Evolutionary conservation across 768 basidiomycete species (phyloP).

Genomic region (Austroboletus festivus): DNA sequence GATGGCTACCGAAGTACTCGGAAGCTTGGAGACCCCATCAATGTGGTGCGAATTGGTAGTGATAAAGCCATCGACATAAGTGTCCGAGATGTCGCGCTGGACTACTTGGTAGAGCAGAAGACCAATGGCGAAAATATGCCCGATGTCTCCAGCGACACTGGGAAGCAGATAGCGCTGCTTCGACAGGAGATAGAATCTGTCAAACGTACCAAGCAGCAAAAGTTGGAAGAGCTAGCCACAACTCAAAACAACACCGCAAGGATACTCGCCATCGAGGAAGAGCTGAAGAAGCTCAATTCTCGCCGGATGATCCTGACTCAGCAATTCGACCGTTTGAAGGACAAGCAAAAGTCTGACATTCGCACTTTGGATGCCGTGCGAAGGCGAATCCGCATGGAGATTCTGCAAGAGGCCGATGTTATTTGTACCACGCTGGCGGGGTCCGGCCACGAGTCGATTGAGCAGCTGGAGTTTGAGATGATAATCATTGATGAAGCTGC

Average conservation of each 20-base stretch:
- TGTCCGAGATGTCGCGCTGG: slow-evolving; percentile 84
- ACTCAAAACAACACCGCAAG: slow-evolving; percentile 58
- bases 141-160: slow-evolving; percentile 46
- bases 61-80: slow-evolving; percentile 70
- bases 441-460: slow-evolving; percentile 83
- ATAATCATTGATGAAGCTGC: slow-evolving; percentile 98
- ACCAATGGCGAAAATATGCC: slow-evolving; percentile 43
- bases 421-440: slow-evolving; percentile 94
- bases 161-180: slow-evolving; percentile 55
- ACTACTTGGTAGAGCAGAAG: slow-evolving; percentile 79
- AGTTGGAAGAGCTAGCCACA: slow-evolving; percentile 55
- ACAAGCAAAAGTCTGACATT: slow-evolving; percentile 76
- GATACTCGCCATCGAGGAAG: slow-evolving; percentile 57
- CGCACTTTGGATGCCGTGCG: slow-evolving; percentile 82
- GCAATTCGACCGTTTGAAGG: slow-evolving; percentile 72
- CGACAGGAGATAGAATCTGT: slow-evolving; percentile 68
- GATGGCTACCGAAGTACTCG: slow-evolving; percentile 64
- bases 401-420: slow-evolving; percentile 88
- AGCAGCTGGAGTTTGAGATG: slow-evolving; percentile 86
- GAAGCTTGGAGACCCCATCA: slow-evolving; percentile 55
- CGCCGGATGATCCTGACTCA: slow-evolving; percentile 61
- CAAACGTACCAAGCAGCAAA: slow-evolving; percentile 55
- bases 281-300: slow-evolving; percentile 64
- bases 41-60: slow-evolving; percentile 88
- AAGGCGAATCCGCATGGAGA: slow-evolving; percentile 66